Conservation (phyloP, 2,329 filamentous ascomycete genomes). For the Penicillium freii region DNA sequence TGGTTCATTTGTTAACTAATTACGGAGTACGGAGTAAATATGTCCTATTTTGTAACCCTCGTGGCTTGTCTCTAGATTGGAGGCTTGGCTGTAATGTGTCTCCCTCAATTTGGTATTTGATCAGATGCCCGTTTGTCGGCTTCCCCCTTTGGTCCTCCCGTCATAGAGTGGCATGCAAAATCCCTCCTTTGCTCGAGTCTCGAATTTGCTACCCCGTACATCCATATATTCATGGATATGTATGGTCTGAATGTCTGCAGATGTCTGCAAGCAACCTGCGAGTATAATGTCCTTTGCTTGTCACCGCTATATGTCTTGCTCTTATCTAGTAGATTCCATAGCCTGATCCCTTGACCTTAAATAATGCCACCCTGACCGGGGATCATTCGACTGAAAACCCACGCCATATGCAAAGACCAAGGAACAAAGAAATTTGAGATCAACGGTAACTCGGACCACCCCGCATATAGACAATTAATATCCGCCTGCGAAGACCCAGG, state of each 20-base stretch:
- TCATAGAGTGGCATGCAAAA: constrained; percentile 4
- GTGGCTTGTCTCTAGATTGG: not conserved
- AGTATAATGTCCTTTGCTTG: not conserved
- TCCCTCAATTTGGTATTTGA: constrained; percentile 13
- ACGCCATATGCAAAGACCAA: not conserved
- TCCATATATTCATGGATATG: not conserved
- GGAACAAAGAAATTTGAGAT: not conserved
- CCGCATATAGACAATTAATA: not conserved
- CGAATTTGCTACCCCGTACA: not conserved
- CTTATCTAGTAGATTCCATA: not conserved
- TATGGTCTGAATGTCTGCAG: not conserved
- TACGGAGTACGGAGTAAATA: too few relatives aligned
- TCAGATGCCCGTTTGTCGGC: constrained; percentile 12
- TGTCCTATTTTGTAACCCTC: not conserved
- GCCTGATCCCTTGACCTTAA: not conserved
- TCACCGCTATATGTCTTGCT: constrained; percentile 8
- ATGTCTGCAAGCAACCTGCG: not conserved
- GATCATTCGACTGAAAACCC: not conserved
- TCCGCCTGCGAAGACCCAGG: not conserved
- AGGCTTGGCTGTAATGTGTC: not conserved
- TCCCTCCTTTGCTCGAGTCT: not conserved
- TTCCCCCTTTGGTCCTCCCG: constrained; percentile 23
- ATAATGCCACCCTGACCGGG: not conserved
- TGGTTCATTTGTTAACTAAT: not conserved
- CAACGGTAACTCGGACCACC: not conserved